These are phyloP conservation scores for Kwoniella botswanensis DNA, from an alignment of 768 basidiomycete species.

Conservation along the genomic window DNA sequence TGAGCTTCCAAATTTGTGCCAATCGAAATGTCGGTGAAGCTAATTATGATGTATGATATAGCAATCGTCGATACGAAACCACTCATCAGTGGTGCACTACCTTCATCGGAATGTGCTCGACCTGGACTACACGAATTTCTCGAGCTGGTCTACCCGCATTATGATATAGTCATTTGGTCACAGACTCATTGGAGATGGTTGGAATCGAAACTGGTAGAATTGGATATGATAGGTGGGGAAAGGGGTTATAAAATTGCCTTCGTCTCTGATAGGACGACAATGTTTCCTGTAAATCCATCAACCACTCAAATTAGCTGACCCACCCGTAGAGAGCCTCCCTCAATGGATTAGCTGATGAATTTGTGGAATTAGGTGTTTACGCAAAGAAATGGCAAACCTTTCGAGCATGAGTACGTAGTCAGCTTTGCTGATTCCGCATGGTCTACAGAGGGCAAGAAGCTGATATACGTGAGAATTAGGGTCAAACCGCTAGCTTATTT, in stretches of 20 bases:
- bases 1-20: constrained; percentile 53
- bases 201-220: constrained; percentile 82
- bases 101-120: constrained; percentile 78
- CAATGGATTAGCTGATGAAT: neutral
- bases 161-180: constrained; percentile 89
- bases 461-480: constrained; percentile 11
- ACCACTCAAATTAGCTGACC: neutral
- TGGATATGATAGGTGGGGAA: constrained; percentile 77
- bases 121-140: constrained; percentile 84
- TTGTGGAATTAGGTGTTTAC: constrained; percentile 64
- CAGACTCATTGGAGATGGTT: constrained; percentile 85
- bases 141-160: constrained; percentile 76
- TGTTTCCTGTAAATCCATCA: constrained; percentile 69
- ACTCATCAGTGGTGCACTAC: constrained; percentile 77
- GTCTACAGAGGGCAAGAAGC: neutral
- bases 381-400: constrained; percentile 72
- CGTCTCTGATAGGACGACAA: constrained; percentile 84
- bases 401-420: constrained; percentile 69
- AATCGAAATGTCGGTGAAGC: neutral
- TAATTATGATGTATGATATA: constrained; percentile 45
- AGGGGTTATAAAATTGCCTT: constrained; percentile 67
- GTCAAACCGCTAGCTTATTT: constrained; percentile 65
- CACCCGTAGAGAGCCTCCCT: neutral
- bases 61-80: constrained; percentile 86
- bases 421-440: neutral